Percentiles rank a stretch among this genome's conserved stretches.
Evolutionary conservation across 2,329 filamentous ascomycete genomes (phyloP).

Genomic region (Cladosporium colombiae): DNA sequence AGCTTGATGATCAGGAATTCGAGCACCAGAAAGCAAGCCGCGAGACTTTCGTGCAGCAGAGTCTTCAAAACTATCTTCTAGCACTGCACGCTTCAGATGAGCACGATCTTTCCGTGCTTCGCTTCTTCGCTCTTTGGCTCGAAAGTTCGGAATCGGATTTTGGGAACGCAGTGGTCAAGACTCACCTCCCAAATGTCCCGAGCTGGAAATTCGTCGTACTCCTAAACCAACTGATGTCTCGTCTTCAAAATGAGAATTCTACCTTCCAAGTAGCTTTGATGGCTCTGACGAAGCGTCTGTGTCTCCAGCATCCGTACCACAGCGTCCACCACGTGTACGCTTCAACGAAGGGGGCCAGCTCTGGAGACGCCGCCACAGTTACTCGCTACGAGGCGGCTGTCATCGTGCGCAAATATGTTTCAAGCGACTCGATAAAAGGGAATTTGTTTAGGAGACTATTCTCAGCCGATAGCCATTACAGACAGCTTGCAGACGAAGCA

Average conservation of each 20-base stretch:
- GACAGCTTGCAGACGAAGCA: constrained; percentile 59
- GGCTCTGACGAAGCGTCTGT: constrained; percentile 77
- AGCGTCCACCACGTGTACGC: constrained; percentile 97
- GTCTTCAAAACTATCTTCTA: constrained; percentile 89
- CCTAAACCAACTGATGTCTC: constrained; percentile 96
- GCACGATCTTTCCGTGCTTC: constrained; percentile 84
- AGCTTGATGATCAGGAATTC: constrained; percentile 86
- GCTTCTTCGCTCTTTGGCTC: constrained; percentile 93
- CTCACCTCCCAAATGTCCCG: constrained; percentile 71
- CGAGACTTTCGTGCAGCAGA: constrained; percentile 80
- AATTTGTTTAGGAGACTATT: constrained; percentile 71
- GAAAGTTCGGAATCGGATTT: constrained; percentile 75
- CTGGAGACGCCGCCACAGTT: constrained; percentile 69
- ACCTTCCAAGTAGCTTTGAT: constrained; percentile 77
- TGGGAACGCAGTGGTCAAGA: constrained; percentile 75
- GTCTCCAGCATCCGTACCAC: constrained; percentile 90
- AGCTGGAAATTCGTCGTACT: constrained; percentile 89
- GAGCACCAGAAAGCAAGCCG: constrained; percentile 74
- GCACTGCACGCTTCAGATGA: constrained; percentile 82
- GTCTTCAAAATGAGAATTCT: constrained; percentile 69
- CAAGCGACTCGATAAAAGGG: constrained; percentile 49
- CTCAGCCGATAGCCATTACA: constrained; percentile 68
- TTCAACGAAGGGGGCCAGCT: constrained; percentile 62
- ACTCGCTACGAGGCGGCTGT: constrained; percentile 74
- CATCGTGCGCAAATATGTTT: constrained; percentile 64